Base-by-base conservation (phyloP, 2,329 filamentous ascomycete genomes). In the Pezicula carpinea region DNA sequence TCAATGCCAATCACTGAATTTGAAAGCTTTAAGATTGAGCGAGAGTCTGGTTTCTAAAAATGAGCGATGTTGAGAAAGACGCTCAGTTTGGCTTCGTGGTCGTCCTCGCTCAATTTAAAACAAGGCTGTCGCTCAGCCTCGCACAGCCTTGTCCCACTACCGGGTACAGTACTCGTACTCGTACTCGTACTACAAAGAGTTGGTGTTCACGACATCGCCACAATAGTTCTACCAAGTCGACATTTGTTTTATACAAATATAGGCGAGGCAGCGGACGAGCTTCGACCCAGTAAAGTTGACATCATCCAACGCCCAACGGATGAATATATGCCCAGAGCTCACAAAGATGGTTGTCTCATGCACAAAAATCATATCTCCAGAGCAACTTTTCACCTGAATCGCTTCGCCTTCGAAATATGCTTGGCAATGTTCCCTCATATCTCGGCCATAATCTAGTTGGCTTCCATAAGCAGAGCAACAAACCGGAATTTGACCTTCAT, bases 371-470 rank as follows among this genome's bases (percentile, higher is more conserved):
- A 45, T 36, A 40, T 32, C 38, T 42, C 17, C 41, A 45, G 21
- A 32, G 15, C 31, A 36, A 15, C 26, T 42, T 49, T 42, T 18
- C 26, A 6, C 42, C 35, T 21, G 17, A 42, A 8, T 33, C 17
- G n/a, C 26, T 49, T 22, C 34, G 31, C 10, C 47, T 49, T 42
- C 35, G 14, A 45, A 49, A 45, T 41, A 45, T 49, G 17, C 35
- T 49, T 45, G 47, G 42, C 1, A 41, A 34, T 19, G 29, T 49
- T 49, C 47, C 36, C 11, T 35, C 47, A 42, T 49, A 48, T 44
- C 47, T 49, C 17, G 41, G 35, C 36, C 26, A 49, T 36, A 22
- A 45, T 49, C 11, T 44, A 14, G n/a, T 32, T 26, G 42, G 5
- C 4, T 21, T 19, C 21, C 29, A 19, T 4, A 35, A 38, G 31